A percentile compares a stretch with the other conserved stretches of the same genome.
Evolutionary conservation across 306 rosid species (phyloP).

Genomic region (Cucumis cinereus): DNA sequence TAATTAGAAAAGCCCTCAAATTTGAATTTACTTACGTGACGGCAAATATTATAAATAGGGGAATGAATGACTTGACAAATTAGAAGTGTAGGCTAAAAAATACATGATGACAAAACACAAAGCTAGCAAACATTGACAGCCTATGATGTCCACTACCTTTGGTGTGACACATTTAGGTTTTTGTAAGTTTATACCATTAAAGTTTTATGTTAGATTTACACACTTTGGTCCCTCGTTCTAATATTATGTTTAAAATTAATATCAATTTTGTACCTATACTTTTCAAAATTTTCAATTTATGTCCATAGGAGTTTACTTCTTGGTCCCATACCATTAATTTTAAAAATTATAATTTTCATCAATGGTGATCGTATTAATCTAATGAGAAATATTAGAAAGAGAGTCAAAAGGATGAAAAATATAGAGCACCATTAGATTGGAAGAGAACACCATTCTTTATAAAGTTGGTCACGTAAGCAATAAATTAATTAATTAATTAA

Average conservation of each 20-base stretch:
- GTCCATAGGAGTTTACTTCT: neutral
- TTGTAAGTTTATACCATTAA: constrained; percentile 1
- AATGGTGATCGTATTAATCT: neutral
- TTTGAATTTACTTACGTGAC: constrained; percentile 4
- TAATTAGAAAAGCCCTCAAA: neutral
- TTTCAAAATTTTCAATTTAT: neutral
- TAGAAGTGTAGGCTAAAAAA: neutral
- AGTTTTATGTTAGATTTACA: neutral
- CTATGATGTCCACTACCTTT: neutral
- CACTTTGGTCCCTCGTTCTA: neutral
- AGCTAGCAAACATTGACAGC: neutral
- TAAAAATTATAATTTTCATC: neutral
- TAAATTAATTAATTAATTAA: too few species aligned
- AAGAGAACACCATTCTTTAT: too few species aligned
- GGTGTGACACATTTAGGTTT: neutral
- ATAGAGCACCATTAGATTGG: too few species aligned
- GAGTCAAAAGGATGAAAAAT: neutral
- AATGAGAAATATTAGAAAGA: neutral
- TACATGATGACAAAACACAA: neutral
- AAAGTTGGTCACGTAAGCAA: too few species aligned
- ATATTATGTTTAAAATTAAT: neutral
- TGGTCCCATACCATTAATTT: too few species aligned
- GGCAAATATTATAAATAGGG: neutral
- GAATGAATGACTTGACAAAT: neutral
- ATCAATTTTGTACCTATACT: neutral